phyloP scores from a whole-genome alignment of 768 basidiomycete species.

The Rhizopogon sp. region DNA sequence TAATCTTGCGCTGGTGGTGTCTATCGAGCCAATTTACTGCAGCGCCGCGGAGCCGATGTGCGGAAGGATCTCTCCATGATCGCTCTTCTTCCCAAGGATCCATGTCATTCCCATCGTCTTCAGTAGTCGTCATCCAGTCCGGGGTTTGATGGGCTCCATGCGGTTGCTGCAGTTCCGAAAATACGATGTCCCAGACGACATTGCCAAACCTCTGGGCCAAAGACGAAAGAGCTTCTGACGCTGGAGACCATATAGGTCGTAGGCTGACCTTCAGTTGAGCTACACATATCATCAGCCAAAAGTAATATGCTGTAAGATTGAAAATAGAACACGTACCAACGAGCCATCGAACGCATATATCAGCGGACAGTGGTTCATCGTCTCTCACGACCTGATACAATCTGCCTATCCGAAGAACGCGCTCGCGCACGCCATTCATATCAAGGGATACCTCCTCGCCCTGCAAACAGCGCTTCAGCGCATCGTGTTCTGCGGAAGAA shows the following conservation, averaged over 20 bases:
- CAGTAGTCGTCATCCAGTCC: slow-evolving; percentile 20
- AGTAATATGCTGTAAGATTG: neutral
- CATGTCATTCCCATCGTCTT: slow-evolving; percentile 16
- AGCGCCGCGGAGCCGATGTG: slow-evolving; percentile 50
- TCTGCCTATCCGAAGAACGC: slow-evolving; percentile 71
- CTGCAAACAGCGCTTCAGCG: slow-evolving; percentile 62
- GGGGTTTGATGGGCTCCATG: slow-evolving; percentile 6
- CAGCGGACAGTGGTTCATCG: slow-evolving; percentile 47
- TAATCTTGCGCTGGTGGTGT: slow-evolving; percentile 23
- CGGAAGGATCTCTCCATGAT: slow-evolving; percentile 72
- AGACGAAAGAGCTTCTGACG: slow-evolving; percentile 58
- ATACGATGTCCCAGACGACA: slow-evolving; percentile 66
- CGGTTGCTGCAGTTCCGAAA: slow-evolving; percentile 47
- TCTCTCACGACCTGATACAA: slow-evolving; percentile 58
- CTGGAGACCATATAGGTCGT: slow-evolving; percentile 84
- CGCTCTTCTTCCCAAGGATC: slow-evolving; percentile 61
- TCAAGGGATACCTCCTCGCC: slow-evolving; percentile 81
- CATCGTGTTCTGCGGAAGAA: slow-evolving; percentile 41
- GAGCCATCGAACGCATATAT: slow-evolving; percentile 68
- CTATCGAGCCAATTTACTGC: slow-evolving; percentile 44
- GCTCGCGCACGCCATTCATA: slow-evolving; percentile 77
- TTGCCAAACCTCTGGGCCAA: slow-evolving; percentile 57
- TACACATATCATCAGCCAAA: slow-evolving; percentile 17
- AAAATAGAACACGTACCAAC: slow-evolving; percentile 43
- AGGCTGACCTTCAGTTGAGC: slow-evolving; percentile 93